Percentiles rank a stretch among this genome's conserved stretches.
These are phyloP conservation scores for Malassezia restricta DNA, from an alignment of 1,284 basidiomycete genomes.

Conservation along the genomic window DNA sequence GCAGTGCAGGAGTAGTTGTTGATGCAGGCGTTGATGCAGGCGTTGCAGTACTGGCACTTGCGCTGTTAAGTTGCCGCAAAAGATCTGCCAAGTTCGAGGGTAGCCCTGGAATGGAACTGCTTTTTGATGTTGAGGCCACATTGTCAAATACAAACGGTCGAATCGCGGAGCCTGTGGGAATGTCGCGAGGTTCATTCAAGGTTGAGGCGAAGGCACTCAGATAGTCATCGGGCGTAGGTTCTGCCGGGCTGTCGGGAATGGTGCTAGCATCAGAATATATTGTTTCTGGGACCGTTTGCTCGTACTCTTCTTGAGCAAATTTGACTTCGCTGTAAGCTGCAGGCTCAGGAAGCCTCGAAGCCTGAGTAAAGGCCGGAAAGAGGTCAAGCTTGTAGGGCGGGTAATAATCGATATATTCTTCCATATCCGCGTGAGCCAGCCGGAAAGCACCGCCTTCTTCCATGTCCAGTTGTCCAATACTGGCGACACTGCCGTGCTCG, in stretches of 20 bases:
- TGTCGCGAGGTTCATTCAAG: constrained; percentile 1
- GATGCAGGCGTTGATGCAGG: neutral
- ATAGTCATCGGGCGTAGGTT: constrained; percentile 3
- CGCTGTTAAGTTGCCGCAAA: constrained; percentile 1
- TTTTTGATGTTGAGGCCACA: neutral
- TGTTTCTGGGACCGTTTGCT: neutral
- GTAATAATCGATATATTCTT: constrained; percentile 27
- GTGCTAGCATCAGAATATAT: neutral
- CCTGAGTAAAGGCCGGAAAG: neutral
- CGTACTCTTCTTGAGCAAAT: constrained; percentile 11
- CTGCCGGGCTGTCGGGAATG: constrained; percentile 8
- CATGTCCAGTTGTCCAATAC: constrained; percentile 15
- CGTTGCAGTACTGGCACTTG: neutral
- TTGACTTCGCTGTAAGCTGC: constrained; percentile 9
- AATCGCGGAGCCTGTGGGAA: constrained; percentile 1
- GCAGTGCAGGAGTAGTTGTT: neutral
- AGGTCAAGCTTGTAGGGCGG: constrained; percentile 1
- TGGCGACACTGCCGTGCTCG: constrained; percentile 4
- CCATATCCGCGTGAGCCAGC: constrained; percentile 25
- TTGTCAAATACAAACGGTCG: neutral
- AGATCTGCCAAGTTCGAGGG: neutral
- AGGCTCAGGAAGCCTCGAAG: neutral
- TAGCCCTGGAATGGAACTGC: neutral
- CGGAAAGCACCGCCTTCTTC: constrained; percentile 29
- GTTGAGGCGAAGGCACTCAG: neutral